Evolutionary conservation across 306 rosid species (phyloP).

Genomic region (Pachyrhizus erosus): DNA sequence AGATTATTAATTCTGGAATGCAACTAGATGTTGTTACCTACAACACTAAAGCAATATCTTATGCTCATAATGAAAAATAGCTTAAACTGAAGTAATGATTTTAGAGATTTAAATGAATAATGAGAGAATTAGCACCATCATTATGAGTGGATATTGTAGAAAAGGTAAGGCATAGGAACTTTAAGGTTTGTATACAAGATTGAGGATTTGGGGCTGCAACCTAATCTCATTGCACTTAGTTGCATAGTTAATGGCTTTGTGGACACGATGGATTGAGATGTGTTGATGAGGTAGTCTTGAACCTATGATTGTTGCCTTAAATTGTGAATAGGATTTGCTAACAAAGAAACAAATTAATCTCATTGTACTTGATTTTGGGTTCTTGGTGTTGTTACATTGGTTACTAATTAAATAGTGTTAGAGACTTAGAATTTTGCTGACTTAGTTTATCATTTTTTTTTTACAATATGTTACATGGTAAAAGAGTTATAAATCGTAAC

Average conservation of each 20-base stretch:
- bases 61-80: no score
- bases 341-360: no score
- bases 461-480: not conserved
- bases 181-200: conserved; percentile 60
- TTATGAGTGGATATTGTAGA: conserved; percentile 70
- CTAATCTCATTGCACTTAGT: conserved; percentile 61
- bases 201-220: conserved; percentile 63
- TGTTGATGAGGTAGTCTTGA: conserved; percentile 62
- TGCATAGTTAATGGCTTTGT: conserved; percentile 69
- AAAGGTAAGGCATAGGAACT: conserved; percentile 66
- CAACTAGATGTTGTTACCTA: no score
- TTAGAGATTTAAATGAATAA: no score
- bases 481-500: conserved; percentile 4
- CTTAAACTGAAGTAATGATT: no score
- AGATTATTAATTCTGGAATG: no score
- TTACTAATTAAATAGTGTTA: conserved; percentile 1
- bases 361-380: no score
- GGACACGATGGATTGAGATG: conserved; percentile 68
- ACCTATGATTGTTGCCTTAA: not conserved
- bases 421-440: not conserved
- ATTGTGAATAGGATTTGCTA: not conserved
- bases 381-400: conserved; percentile 12
- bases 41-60: no score
- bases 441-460: not conserved
- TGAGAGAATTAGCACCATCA: conserved; percentile 60